phyloP scores from a whole-genome alignment of 768 basidiomycete species.

The Rossbeevera mucosa region DNA sequence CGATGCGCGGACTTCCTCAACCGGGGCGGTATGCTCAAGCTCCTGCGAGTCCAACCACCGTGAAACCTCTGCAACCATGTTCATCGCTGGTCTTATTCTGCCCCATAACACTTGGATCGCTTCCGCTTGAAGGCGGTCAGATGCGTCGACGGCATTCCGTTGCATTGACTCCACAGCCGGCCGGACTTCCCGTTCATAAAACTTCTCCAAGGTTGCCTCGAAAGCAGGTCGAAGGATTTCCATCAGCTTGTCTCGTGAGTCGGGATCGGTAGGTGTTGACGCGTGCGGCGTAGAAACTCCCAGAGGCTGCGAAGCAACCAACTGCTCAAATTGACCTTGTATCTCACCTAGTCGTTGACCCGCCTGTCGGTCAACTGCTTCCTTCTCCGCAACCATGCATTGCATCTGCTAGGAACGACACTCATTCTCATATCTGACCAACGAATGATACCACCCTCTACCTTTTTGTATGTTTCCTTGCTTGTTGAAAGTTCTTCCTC shows the following conservation, averaged over 20 bases:
- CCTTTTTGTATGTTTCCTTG: slow-evolving; percentile 18
- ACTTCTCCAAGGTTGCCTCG: slow-evolving; percentile 15
- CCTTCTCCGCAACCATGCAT: slow-evolving; percentile 12
- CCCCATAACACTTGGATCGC: slow-evolving; percentile 24
- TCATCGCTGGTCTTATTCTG: slow-evolving; percentile 29
- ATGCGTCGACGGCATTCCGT: slow-evolving; percentile 6
- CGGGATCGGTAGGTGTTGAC: background rate
- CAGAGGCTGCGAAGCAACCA: slow-evolving; percentile 8
- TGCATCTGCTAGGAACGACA: slow-evolving; percentile 15
- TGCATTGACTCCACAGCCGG: slow-evolving; percentile 17
- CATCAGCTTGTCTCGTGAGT: slow-evolving; percentile 14
- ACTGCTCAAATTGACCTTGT: slow-evolving; percentile 14
- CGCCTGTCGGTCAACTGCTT: slow-evolving; percentile 10
- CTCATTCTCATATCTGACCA: background rate
- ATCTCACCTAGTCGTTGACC: slow-evolving; percentile 16
- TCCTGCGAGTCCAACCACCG: slow-evolving; percentile 29
- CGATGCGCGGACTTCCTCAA: background rate
- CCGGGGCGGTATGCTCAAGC: slow-evolving; percentile 19
- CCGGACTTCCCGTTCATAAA: slow-evolving; percentile 22
- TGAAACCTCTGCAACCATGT: slow-evolving; percentile 28
- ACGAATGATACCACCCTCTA: background rate
- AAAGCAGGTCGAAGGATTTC: slow-evolving; percentile 17
- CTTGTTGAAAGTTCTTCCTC: slow-evolving; percentile 20
- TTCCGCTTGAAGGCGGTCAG: slow-evolving; percentile 21
- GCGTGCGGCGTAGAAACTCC: background rate